Percentiles rank a stretch among this genome's conserved stretches.
phyloP scores from a whole-genome alignment of 2,329 filamentous ascomycete species.

The Ceratocystis cacaofunesta region DNA sequence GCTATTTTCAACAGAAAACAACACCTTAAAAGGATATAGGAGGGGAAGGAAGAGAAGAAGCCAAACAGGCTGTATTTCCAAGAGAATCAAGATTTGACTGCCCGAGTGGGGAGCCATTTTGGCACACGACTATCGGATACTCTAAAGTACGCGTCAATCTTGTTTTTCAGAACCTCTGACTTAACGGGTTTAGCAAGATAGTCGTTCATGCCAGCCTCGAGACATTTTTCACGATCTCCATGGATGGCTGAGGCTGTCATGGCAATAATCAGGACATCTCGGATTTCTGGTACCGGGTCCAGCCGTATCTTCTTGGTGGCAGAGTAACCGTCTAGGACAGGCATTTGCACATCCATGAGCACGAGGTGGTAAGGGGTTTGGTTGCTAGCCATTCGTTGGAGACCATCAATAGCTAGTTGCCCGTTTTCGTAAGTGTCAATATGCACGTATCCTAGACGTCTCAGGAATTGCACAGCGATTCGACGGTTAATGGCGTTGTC shows the following conservation, averaged over 20 bases:
- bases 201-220: conserved; percentile 96
- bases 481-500: conserved; percentile 92
- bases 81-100: neutral
- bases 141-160: conserved; percentile 48
- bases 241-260: conserved; percentile 95
- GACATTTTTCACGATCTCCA: conserved; percentile 83
- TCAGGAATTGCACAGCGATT: conserved; percentile 83
- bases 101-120: conserved; percentile 19
- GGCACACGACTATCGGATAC: conserved; percentile 23
- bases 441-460: conserved; percentile 63
- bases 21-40: neutral
- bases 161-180: conserved; percentile 69
- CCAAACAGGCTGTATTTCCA: neutral
- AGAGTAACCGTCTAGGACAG: conserved; percentile 80
- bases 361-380: conserved; percentile 74
- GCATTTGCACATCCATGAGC: conserved; percentile 96
- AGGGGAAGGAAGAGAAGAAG: conserved; percentile 2
- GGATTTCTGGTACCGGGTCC: conserved; percentile 60
- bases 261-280: conserved; percentile 79
- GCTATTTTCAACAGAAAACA: neutral
- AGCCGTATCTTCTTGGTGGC: conserved; percentile 70
- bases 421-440: conserved; percentile 87
- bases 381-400: conserved; percentile 57
- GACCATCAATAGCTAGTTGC: conserved; percentile 68
- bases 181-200: conserved; percentile 93